Percentiles rank a stretch among this genome's conserved stretches.
phyloP scores from a whole-genome alignment of 2,329 filamentous ascomycete genomes.

The Septoria petroselini region DNA sequence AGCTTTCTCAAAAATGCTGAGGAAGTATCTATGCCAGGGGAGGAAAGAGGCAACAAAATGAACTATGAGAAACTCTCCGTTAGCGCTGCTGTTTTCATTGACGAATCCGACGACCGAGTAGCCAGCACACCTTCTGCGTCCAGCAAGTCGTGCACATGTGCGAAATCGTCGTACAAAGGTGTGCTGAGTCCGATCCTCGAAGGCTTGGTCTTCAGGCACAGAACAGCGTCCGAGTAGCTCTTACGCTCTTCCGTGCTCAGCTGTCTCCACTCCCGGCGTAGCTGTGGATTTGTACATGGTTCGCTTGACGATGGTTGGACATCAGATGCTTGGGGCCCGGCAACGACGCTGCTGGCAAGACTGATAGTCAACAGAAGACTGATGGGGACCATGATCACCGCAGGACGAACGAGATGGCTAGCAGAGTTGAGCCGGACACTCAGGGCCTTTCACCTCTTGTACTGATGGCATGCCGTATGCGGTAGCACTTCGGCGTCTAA shows the following conservation, averaged over 20 bases:
- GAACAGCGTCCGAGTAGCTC: slow-evolving; percentile 34
- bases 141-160: neutral
- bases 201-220: slow-evolving; percentile 33
- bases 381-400: no score
- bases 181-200: slow-evolving; percentile 23
- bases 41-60: slow-evolving; percentile 29
- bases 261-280: neutral
- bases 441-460: no score
- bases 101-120: no score
- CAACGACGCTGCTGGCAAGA: no score
- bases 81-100: no score
- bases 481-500: no score
- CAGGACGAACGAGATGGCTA: no score
- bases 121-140: neutral
- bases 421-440: no score
- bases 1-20: slow-evolving; percentile 44
- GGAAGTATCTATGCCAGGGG: slow-evolving; percentile 45
- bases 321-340: no score
- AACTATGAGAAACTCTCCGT: slow-evolving; percentile 4
- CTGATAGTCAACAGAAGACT: no score
- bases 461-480: no score
- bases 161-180: slow-evolving; percentile 27
- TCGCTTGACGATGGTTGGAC: neutral
- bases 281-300: neutral
- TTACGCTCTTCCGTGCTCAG: slow-evolving; percentile 8